phyloP scores from a whole-genome alignment of 257 asterid genomes.

The Solanum chiquidenum region DNA sequence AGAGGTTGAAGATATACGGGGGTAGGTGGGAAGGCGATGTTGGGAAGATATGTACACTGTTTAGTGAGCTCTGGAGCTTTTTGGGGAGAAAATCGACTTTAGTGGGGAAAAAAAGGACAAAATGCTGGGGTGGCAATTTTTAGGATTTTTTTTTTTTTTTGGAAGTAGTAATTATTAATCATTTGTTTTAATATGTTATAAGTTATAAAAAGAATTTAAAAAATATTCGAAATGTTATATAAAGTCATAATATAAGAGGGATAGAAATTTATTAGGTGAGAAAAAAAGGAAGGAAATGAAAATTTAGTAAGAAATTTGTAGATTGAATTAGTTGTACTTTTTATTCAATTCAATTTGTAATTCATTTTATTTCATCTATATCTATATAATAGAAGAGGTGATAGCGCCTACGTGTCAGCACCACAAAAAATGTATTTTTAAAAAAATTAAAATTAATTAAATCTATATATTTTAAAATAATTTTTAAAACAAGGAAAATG shows the following conservation, averaged over 20 bases:
- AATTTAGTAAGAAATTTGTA: neutral
- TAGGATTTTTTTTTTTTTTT: neutral
- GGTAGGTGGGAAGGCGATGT: neutral
- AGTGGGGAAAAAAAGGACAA: neutral
- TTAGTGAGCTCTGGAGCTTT: neutral
- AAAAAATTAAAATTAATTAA: no score
- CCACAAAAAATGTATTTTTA: no score
- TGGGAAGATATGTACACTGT: neutral
- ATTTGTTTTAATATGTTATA: neutral
- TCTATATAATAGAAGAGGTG: no score
- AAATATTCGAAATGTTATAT: no score
- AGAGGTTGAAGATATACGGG: neutral
- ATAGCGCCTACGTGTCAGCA: no score
- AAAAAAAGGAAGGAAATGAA: no score
- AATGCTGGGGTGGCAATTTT: neutral
- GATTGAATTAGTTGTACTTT: neutral
- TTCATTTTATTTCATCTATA: no score
- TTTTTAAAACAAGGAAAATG: no score
- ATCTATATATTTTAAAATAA: no score
- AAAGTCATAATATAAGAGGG: no score
- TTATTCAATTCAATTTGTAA: no score
- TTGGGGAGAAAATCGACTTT: neutral
- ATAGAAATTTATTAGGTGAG: no score
- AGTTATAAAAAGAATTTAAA: neutral
- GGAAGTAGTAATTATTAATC: neutral